Evolutionary conservation across 1,284 basidiomycete species (phyloP), one percentile per base, ranked within the genome.

Genomic region (Moniliophthora roreri): DNA sequence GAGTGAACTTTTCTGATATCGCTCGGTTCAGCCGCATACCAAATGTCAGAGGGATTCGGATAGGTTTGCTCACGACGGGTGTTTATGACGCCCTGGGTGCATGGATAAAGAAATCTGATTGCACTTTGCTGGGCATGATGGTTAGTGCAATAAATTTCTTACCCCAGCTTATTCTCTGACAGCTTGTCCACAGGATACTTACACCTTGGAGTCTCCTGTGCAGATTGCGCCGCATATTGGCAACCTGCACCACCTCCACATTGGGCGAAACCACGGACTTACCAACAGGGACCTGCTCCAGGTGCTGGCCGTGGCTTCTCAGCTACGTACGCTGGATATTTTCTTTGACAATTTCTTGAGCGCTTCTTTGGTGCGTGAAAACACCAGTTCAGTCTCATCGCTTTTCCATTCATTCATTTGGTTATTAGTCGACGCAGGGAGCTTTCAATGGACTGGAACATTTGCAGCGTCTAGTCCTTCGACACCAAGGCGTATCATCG

Each of bases 321-420:
- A 34, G 28, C 39, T 55, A 16, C 50, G 40, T 16, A 36, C 32
- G 20, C 40, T 55, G 15, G 53, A 55, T 24, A 13, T 51, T 9
- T 48, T 51, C 35, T 55, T 51, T 16, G 53, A 55, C 21, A 51
- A 55, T 23, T 55, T 55, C 34, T 49, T 55, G 15, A 39, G 44
- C 16, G 28, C 36, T 15, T 20, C 28, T 11, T n/a, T 51, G 37
- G 53, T 54, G 10, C 6, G 42, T 35, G 11, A 16, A 28, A 7
- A 9, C 36, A 16, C 8, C 26, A 6, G 1, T 18, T 18, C 13
- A 16, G 6, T 45, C 9, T n/a, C n/a, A 4, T 11, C 13, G 9
- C 13, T 3, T 15, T 6, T 32, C 9, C 15, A 20, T 5, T 13
- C 21, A 37, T 16, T 11, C 11, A 15, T 6, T 16, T 24, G 35